A percentile compares a stretch with the other conserved stretches of the same genome.
Conservation (phyloP, 768 basidiomycete species). For the Xanthoconium stramineum region DNA sequence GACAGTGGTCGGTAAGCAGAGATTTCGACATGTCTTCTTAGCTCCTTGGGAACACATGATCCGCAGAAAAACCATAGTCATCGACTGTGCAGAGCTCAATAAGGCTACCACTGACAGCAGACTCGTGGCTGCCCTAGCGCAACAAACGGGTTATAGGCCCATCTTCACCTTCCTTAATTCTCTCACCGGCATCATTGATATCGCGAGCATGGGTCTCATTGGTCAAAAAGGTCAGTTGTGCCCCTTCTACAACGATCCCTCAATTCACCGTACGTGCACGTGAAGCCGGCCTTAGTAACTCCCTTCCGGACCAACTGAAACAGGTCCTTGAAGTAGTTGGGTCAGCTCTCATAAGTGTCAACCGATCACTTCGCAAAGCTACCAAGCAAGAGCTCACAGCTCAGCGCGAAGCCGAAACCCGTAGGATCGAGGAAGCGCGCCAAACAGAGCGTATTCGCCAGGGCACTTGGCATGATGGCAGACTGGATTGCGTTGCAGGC, state of each 20-base stretch:
- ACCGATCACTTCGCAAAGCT: conserved; percentile 44
- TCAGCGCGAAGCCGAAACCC: conserved; percentile 35
- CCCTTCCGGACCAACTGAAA: conserved; percentile 78
- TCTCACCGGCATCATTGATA: conserved; percentile 77
- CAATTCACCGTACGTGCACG: not conserved
- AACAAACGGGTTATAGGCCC: conserved; percentile 87
- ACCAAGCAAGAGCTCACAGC: conserved; percentile 39
- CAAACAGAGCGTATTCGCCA: conserved; percentile 46
- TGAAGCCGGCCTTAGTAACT: conserved; percentile 77
- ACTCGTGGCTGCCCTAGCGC: conserved; percentile 67
- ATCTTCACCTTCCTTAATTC: conserved; percentile 84
- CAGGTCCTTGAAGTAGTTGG: conserved; percentile 80
- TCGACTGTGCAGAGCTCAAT: conserved; percentile 78
- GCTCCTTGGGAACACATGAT: not conserved
- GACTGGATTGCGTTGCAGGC: conserved; percentile 81
- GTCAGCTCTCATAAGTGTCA: conserved; percentile 64
- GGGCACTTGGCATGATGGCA: conserved; percentile 85
- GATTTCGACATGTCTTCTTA: not conserved
- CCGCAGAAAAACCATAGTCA: conserved; percentile 63
- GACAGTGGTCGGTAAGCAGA: conserved; percentile 49
- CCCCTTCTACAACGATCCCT: not conserved
- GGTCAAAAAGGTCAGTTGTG: conserved; percentile 76
- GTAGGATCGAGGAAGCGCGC: conserved; percentile 36
- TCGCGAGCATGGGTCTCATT: conserved; percentile 92
- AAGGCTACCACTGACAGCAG: conserved; percentile 66